Percentiles rank a stretch among this genome's conserved stretches.
Evolutionary conservation across 306 rosid species (phyloP).

Genomic region (Malus sylvestris): DNA sequence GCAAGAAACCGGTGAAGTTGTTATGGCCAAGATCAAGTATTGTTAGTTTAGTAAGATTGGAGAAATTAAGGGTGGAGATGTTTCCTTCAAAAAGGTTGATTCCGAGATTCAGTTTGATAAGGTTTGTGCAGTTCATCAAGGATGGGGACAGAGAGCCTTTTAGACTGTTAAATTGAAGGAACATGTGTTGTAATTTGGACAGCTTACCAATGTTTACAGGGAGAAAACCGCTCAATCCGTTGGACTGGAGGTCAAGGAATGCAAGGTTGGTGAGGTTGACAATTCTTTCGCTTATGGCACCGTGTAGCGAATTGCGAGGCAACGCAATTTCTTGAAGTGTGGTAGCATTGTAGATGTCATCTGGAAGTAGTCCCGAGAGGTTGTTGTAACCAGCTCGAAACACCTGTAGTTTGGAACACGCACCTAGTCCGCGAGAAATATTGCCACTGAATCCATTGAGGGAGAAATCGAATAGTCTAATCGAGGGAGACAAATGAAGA

Average conservation of each 20-base stretch:
- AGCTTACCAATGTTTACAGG: not conserved
- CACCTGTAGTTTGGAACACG: slow-evolving; percentile 6
- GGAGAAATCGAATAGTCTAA: not conserved
- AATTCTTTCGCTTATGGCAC: not conserved
- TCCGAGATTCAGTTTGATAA: not conserved
- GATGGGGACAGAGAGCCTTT: not conserved
- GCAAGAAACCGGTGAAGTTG: not conserved
- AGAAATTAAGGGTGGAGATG: not conserved
- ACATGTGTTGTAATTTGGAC: not conserved
- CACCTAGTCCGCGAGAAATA: not conserved
- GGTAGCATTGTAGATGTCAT: not conserved
- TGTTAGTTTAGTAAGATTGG: not conserved
- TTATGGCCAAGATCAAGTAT: not conserved
- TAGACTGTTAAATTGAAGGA: not conserved
- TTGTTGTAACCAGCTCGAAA: not conserved
- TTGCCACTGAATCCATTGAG: not conserved
- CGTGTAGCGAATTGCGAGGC: not conserved
- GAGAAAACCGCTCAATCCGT: not conserved
- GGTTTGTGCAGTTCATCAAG: not conserved
- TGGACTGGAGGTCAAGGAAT: not conserved
- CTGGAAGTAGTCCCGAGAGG: not conserved
- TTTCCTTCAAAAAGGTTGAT: not conserved
- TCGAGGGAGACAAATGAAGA: not conserved
- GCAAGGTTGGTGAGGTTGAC: not conserved
- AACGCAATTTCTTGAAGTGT: not conserved